These are phyloP conservation scores for Fusarium sp. DNA, from an alignment of 2,329 filamentous ascomycete genomes.

Conservation along the genomic window DNA sequence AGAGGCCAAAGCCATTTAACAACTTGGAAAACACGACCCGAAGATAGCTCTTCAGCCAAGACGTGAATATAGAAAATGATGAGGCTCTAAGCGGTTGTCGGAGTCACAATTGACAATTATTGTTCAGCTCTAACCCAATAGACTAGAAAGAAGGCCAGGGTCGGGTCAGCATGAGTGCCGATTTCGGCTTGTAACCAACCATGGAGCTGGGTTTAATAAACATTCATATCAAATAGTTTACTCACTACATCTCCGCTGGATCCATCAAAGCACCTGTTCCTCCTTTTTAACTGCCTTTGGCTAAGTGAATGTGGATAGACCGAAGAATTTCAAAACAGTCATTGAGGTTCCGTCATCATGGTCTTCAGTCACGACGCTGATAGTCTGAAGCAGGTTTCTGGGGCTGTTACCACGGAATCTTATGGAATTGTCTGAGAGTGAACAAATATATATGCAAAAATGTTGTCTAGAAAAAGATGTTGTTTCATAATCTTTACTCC, in stretches of 20 bases:
- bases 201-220: neutral
- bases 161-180: neutral
- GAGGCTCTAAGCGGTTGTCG: neutral
- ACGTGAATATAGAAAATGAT: neutral
- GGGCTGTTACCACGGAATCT: neutral
- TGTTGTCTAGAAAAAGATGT: no score
- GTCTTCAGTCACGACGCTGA: neutral
- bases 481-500: neutral
- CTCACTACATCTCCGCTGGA: neutral
- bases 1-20: neutral
- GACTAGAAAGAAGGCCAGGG: neutral
- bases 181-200: neutral
- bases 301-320: neutral
- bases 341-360: neutral
- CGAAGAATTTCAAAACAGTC: neutral
- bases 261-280: neutral
- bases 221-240: neutral
- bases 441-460: neutral
- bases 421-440: no score
- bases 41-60: neutral
- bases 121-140: neutral
- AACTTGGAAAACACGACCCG: neutral
- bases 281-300: neutral
- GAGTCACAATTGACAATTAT: neutral
- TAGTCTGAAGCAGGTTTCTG: neutral